Base-by-base conservation (phyloP, 768 basidiomycete species). In the Clathrus columnatus region DNA sequence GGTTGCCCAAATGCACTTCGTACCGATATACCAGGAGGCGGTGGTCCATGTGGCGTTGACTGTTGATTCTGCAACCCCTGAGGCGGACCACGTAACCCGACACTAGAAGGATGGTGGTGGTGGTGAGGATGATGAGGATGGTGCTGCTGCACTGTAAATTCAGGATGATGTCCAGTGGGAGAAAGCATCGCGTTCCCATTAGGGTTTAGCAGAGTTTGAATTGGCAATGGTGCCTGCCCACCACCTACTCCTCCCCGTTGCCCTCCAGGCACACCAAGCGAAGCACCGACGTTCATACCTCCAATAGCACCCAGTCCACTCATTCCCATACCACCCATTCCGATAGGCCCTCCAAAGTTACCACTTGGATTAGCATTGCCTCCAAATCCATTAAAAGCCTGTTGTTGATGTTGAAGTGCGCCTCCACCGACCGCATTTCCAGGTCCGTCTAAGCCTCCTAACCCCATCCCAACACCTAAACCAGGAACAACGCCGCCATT, bases 111-210 rank as follows among this genome's bases (percentile, higher is more conserved):
- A 56, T 74, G 70, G 54, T 75, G 77, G 47, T 71, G 73, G 52
- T 80, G 81, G 61, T n/a, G n/a, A n/a, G n/a, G n/a, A n/a, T n/a
- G n/a, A n/a, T n/a, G n/a, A n/a, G n/a, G n/a, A 72, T 78, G 14
- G 73, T 68, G 43, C n/a, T 11, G 36, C 70, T 69, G 82, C 58
- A 86, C 64, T 62, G 75, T 80, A 57, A 67, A 60, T 23, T 63
- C 69, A 23, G 76, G 74, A 62, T 81, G 81, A 36, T 36, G 36
- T 5, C 36, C 36, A 4, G n/a, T n/a, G 21, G 77, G 75, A 48
- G 84, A 65, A 46, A 76, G 75, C 43, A 73, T 75, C 64, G 84
- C 69, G 36, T 78, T 76, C 52, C 78, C 73, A 4, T 69, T n/a
- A 24, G 46, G 32, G 45, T 55, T 55, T 20, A 55, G 46, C 18